phyloP scores from a whole-genome alignment of 2,329 filamentous ascomycete genomes.

The Aspergillus hiratsukae region DNA sequence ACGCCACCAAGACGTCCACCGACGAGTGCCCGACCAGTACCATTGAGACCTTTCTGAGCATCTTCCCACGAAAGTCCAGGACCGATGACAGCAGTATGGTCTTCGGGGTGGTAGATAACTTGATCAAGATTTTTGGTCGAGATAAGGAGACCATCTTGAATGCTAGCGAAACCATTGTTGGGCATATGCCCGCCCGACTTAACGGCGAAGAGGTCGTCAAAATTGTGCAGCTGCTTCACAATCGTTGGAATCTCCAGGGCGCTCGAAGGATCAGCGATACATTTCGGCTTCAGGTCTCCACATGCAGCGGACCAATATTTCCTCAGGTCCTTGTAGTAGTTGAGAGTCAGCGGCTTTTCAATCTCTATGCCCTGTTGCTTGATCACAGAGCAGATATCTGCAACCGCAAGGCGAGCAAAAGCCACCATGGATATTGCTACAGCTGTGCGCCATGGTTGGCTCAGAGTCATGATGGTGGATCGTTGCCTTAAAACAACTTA shows the following conservation, averaged over 20 bases:
- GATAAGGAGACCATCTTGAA: slow-evolving; percentile 42
- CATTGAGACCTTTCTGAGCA: slow-evolving; percentile 27
- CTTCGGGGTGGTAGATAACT: slow-evolving; percentile 31
- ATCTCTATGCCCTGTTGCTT: slow-evolving; percentile 30
- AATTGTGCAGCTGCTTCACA: slow-evolving; percentile 47
- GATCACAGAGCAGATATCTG: slow-evolving; percentile 40
- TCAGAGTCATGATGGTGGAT: slow-evolving; percentile 14
- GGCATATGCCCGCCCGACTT: slow-evolving; percentile 49
- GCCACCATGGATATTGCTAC: slow-evolving; percentile 15
- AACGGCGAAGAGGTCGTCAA: slow-evolving; percentile 51
- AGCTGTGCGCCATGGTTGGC: slow-evolving; percentile 15
- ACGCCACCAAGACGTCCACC: slow-evolving; percentile 47
- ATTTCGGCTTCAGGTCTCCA: slow-evolving; percentile 41
- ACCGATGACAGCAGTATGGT: slow-evolving; percentile 38
- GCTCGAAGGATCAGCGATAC: slow-evolving; percentile 47
- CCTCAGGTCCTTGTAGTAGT: slow-evolving; percentile 37
- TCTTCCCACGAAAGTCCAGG: slow-evolving; percentile 35
- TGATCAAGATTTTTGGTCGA: slow-evolving; percentile 43
- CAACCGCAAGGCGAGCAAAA: slow-evolving; percentile 17
- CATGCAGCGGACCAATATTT: slow-evolving; percentile 47
- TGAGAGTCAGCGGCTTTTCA: slow-evolving; percentile 26
- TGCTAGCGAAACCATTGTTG: slow-evolving; percentile 45
- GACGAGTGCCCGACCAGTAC: slow-evolving; percentile 30
- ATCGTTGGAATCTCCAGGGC: slow-evolving; percentile 50
- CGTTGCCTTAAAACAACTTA: neutral